These are phyloP conservation scores for Globisporangium nagaii DNA, from an alignment of 352 stramenopile genomes.

Conservation along the genomic window DNA sequence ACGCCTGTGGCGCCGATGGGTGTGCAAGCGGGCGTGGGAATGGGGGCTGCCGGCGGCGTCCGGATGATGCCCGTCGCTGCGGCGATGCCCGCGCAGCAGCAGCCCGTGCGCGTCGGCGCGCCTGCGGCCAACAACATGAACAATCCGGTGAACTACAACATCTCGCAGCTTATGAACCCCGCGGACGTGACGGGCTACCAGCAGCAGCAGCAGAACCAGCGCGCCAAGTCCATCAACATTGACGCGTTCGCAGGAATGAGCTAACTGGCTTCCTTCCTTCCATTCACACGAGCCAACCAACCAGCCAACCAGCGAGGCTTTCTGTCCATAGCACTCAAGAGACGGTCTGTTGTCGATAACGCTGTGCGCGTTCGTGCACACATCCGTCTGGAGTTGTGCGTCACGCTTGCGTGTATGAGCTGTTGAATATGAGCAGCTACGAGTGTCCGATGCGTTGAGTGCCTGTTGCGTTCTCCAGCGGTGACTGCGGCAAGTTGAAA, in stretches of 20 bases:
- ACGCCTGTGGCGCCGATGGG: conserved; percentile 1
- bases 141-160: conserved; percentile 67
- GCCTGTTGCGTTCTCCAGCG: no score
- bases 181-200: conserved; percentile 44
- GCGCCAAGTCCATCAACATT: conserved; percentile 77
- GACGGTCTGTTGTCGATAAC: no score
- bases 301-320: no score
- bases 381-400: no score
- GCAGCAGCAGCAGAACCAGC: conserved; percentile 15
- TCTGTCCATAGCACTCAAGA: no score
- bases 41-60: background rate
- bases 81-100: background rate
- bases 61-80: conserved; percentile 2
- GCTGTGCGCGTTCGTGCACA: no score
- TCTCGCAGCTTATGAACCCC: conserved; percentile 81
- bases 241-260: conserved; percentile 67
- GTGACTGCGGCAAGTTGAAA: no score
- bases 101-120: background rate
- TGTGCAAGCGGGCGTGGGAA: conserved; percentile 15
- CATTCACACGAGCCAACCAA: no score
- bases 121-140: conserved; percentile 2
- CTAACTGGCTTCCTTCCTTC: no score
- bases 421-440: no score
- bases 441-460: no score
- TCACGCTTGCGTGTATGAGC: no score